A percentile compares a stretch with the other conserved stretches of the same genome.
Evolutionary conservation across 2,329 filamentous ascomycete species (phyloP).

Genomic region (Mariannaea sp.): DNA sequence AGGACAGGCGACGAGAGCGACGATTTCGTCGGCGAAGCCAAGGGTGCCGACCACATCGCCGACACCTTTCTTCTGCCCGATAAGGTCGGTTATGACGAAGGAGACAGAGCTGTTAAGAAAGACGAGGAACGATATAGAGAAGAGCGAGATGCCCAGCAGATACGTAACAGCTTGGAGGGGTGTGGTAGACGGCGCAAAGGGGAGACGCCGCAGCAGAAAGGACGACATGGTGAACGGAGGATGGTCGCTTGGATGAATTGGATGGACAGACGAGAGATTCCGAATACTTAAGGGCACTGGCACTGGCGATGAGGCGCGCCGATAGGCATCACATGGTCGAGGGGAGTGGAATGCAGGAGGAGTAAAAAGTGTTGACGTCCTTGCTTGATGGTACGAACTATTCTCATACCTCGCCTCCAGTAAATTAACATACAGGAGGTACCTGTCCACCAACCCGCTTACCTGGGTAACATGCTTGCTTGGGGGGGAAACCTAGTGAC

Average conservation of each 20-base stretch:
- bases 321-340: slow-evolving; percentile 21
- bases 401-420: neutral
- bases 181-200: slow-evolving; percentile 65
- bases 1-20: slow-evolving; percentile 80
- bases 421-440: no score
- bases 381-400: neutral
- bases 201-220: slow-evolving; percentile 53
- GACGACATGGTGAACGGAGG: slow-evolving; percentile 11
- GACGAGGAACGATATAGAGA: slow-evolving; percentile 87
- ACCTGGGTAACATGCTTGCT: neutral
- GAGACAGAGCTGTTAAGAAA: slow-evolving; percentile 85
- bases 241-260: neutral
- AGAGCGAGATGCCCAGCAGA: slow-evolving; percentile 79
- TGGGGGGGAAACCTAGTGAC: neutral
- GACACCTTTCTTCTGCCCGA: slow-evolving; percentile 73
- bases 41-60: slow-evolving; percentile 84
- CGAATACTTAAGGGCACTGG: slow-evolving; percentile 1
- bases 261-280: neutral
- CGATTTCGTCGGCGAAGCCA: slow-evolving; percentile 82
- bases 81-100: slow-evolving; percentile 83
- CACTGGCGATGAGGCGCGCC: slow-evolving; percentile 3
- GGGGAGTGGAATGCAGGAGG: neutral
- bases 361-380: slow-evolving; percentile 10
- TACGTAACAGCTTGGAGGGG: slow-evolving; percentile 71
- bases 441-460: no score